These are phyloP conservation scores for Nitzschia putrida DNA, from an alignment of 108 stramenopile genomes.

Conservation along the genomic window DNA sequence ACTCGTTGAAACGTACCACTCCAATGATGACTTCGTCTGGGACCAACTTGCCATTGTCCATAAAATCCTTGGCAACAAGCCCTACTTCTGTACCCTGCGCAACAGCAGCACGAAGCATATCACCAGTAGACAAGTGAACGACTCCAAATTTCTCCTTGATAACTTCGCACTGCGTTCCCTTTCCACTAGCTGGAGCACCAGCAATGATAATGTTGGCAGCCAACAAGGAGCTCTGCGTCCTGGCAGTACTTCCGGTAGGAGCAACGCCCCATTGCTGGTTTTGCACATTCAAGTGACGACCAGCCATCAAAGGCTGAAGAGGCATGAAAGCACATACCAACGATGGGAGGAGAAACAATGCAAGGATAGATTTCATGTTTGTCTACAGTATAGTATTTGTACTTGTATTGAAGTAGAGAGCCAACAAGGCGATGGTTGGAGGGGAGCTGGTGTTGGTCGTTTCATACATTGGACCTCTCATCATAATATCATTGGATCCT, in stretches of 20 bases:
- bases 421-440: too few species aligned
- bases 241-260: background rate
- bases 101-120: conserved; percentile 80
- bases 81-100: conserved; percentile 59
- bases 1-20: conserved; percentile 49
- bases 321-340: background rate
- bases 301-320: background rate
- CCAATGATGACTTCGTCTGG: conserved; percentile 96
- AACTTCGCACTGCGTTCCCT: conserved; percentile 88
- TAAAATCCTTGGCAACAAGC: conserved; percentile 76
- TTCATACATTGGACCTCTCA: too few species aligned
- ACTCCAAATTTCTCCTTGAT: conserved; percentile 71
- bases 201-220: conserved; percentile 72
- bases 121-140: conserved; percentile 86
- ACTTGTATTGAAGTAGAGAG: too few species aligned
- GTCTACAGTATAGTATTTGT: too few species aligned
- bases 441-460: too few species aligned
- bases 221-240: conserved; percentile 6
- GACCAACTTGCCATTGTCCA: conserved; percentile 93
- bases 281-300: background rate
- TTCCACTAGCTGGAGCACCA: conserved; percentile 85
- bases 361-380: background rate
- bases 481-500: too few species aligned
- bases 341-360: background rate
- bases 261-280: background rate